Percentiles rank a stretch among this genome's conserved stretches.
Evolutionary conservation across 768 basidiomycete genomes (phyloP).

Genomic region (Tephrocybe rancida): DNA sequence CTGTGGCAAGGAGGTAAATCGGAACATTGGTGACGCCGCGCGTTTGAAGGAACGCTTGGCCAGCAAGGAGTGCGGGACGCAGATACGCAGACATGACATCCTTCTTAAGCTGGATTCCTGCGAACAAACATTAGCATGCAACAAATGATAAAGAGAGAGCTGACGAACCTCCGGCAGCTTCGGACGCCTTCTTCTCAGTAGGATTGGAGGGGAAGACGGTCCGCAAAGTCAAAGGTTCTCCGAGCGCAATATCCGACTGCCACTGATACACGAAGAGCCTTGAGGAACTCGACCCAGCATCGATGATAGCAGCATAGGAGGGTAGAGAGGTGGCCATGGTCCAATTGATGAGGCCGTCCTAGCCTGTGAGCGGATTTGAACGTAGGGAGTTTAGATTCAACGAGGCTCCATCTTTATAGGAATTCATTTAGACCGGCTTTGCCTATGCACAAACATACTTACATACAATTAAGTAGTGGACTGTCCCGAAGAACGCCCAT

Average conservation of each 20-base stretch:
- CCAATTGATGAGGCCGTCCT: not conserved
- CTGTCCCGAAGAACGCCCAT: too few relatives aligned
- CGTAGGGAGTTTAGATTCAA: too few relatives aligned
- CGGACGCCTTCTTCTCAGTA: slow-evolving; percentile 8
- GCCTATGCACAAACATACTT: too few relatives aligned
- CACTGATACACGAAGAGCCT: slow-evolving; percentile 13
- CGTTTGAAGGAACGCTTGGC: not conserved
- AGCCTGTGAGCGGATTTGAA: too few relatives aligned
- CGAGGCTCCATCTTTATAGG: too few relatives aligned
- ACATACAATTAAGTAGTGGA: too few relatives aligned
- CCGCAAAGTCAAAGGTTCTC: slow-evolving; percentile 5
- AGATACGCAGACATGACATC: slow-evolving; percentile 7
- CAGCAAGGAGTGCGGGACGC: slow-evolving; percentile 1
- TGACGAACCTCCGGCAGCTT: slow-evolving; percentile 1
- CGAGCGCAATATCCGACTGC: slow-evolving; percentile 6
- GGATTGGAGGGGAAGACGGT: slow-evolving; percentile 5
- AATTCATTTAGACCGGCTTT: too few relatives aligned
- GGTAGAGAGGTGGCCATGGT: not conserved
- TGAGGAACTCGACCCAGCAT: slow-evolving; percentile 14
- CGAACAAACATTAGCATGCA: not conserved
- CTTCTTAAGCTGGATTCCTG: slow-evolving; percentile 11
- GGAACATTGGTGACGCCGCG: slow-evolving; percentile 4
- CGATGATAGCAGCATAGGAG: slow-evolving; percentile 14
- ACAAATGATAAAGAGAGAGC: not conserved
- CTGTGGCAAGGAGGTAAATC: slow-evolving; percentile 15